Conservation (phyloP, 345 rosid genomes). For the Aegle marmelos region DNA sequence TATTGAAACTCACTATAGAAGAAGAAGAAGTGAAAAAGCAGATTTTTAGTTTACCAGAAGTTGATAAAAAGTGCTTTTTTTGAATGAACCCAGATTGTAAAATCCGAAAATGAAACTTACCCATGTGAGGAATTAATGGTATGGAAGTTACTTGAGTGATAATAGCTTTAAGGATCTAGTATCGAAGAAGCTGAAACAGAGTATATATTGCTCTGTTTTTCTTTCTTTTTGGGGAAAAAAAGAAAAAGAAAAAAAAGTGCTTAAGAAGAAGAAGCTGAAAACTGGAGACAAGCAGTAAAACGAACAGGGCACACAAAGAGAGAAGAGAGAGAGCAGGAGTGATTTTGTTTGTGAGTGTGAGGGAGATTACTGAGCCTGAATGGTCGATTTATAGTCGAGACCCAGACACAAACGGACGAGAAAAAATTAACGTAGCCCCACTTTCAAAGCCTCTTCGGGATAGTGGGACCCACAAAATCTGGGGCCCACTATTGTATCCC, state of each 20-base stretch:
- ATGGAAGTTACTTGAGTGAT: background rate
- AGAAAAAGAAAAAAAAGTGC: background rate
- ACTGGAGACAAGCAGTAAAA: too few species aligned
- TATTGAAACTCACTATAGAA: slow-evolving; percentile 27
- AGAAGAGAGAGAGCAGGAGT: background rate
- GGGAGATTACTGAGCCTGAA: slow-evolving; percentile 19
- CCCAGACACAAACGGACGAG: slow-evolving; percentile 28
- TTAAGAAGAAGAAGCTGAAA: too few species aligned
- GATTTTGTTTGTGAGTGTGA: slow-evolving; percentile 1
- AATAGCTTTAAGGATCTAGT: background rate
- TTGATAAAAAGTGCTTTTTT: background rate
- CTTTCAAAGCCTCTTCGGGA: background rate
- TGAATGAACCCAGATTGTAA: too few species aligned
- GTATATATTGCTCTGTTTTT: slow-evolving; percentile 16
- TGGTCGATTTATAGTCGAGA: slow-evolving; percentile 27
- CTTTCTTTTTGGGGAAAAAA: too few species aligned
- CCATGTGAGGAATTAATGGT: slow-evolving; percentile 18
- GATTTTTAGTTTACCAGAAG: background rate
- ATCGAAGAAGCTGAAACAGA: background rate
- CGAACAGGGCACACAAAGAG: background rate
- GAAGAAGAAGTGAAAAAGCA: background rate
- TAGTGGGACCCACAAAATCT: background rate
- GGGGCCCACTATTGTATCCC: too few species aligned
- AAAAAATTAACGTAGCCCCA: background rate
- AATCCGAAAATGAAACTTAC: slow-evolving; percentile 15